Conservation (phyloP, 179 eudicot genomes). For the Carnegiea gigantea region DNA sequence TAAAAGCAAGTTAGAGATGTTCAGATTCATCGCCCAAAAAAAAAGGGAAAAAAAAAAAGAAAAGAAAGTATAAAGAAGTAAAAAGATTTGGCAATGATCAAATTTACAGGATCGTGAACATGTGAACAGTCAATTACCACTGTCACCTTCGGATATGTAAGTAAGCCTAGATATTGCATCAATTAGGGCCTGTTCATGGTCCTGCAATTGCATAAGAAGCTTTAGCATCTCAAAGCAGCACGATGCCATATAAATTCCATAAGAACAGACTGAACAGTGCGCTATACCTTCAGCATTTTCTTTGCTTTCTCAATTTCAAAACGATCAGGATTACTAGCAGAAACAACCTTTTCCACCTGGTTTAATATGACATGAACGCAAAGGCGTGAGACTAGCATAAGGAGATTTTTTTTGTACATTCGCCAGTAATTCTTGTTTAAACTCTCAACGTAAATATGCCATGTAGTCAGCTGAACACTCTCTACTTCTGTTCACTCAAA, state of each 20-base stretch:
- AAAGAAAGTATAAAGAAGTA: background rate
- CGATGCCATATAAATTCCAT: background rate
- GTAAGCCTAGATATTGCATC: constrained; percentile 86
- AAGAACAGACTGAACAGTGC: background rate
- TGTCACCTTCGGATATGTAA: constrained; percentile 86
- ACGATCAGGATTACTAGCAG: constrained; percentile 77
- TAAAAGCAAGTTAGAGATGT: background rate
- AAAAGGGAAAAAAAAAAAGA: background rate
- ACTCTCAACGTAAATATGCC: background rate
- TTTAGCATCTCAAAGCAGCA: constrained; percentile 10
- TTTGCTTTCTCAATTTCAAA: constrained; percentile 89
- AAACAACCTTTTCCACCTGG: constrained; percentile 91
- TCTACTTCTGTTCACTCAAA: background rate
- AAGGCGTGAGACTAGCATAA: background rate
- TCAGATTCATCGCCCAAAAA: background rate
- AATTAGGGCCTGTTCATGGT: constrained; percentile 77
- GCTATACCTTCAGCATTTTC: constrained; percentile 74
- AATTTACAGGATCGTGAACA: constrained; percentile 16
- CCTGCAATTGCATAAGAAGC: constrained; percentile 45
- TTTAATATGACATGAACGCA: constrained; percentile 15
- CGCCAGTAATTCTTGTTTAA: background rate
- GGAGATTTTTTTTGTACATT: too few species aligned
- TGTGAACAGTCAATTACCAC: constrained; percentile 50
- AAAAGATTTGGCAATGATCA: background rate
- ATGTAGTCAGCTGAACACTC: background rate